phyloP scores from a whole-genome alignment of 1,284 basidiomycete species.

The Ganoderma resinaceum region DNA sequence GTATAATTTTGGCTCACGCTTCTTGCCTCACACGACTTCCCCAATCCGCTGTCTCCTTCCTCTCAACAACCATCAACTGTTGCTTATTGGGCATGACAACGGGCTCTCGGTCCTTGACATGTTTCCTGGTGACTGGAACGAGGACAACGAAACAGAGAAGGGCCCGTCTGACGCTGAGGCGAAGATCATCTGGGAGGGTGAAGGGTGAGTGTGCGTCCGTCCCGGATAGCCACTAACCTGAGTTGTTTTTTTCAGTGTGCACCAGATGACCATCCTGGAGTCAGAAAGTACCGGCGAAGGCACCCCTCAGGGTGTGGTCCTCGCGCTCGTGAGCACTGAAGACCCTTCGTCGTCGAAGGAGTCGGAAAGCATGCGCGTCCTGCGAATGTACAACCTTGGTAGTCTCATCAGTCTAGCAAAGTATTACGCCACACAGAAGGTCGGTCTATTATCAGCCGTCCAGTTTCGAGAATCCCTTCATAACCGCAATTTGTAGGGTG shows the following conservation, averaged over 20 bases:
- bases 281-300: conserved; percentile 64
- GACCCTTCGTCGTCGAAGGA: conserved; percentile 53
- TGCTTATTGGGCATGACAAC: conserved; percentile 78
- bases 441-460: conserved; percentile 33
- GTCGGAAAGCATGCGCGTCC: conserved; percentile 58
- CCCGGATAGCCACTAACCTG: conserved; percentile 4
- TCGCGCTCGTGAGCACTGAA: conserved; percentile 73
- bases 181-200: conserved; percentile 74
- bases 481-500: conserved; percentile 43
- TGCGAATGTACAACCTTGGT: conserved; percentile 83
- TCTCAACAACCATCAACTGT: conserved; percentile 61
- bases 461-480: conserved; percentile 11
- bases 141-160: conserved; percentile 54
- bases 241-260: conserved; percentile 55
- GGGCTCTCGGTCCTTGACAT: conserved; percentile 81
- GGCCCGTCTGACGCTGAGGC: conserved; percentile 75
- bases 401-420: conserved; percentile 77
- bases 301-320: conserved; percentile 74
- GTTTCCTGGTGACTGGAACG: conserved; percentile 72
- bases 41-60: conserved; percentile 79
- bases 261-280: conserved; percentile 79
- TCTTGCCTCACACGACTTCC: conserved; percentile 77
- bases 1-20: conserved; percentile 81
- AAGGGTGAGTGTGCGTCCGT: conserved; percentile 57
- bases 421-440: conserved; percentile 74